Evolutionary conservation across 768 basidiomycete genomes (phyloP).

Genomic region (Russula earlei): DNA sequence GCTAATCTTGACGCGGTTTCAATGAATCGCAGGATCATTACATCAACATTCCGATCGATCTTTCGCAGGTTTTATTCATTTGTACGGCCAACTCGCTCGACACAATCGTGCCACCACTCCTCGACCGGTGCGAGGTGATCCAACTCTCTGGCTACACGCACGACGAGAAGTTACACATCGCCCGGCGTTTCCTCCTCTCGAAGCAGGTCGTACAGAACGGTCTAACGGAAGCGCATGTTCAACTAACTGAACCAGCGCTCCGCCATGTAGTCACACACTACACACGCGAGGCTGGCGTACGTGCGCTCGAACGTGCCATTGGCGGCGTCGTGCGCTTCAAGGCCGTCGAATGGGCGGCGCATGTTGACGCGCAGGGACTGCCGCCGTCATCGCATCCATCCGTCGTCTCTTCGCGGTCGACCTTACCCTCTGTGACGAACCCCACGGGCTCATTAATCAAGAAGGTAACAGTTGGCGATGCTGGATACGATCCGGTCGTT

Average conservation of each 20-base stretch:
- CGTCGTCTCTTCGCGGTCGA: neutral
- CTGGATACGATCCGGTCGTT: conserved; percentile 48
- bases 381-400: conserved; percentile 13
- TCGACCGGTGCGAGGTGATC: conserved; percentile 86
- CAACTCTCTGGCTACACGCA: conserved; percentile 80
- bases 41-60: conserved; percentile 79
- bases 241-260: conserved; percentile 60
- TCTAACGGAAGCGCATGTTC: conserved; percentile 48
- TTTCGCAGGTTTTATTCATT: conserved; percentile 84
- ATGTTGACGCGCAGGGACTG: conserved; percentile 34
- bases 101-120: conserved; percentile 76
- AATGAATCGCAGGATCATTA: conserved; percentile 65
- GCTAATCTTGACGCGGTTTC: neutral
- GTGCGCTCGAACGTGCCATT: conserved; percentile 78
- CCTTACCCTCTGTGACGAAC: neutral
- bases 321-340: conserved; percentile 85
- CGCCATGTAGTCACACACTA: conserved; percentile 68
- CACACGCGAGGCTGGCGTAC: conserved; percentile 90
- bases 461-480: neutral
- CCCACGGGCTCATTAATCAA: neutral
- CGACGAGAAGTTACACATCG: conserved; percentile 87
- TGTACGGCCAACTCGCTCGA: conserved; percentile 89
- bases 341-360: conserved; percentile 84
- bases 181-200: conserved; percentile 76
- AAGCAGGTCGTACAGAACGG: conserved; percentile 81